phyloP scores from a whole-genome alignment of 2,329 filamentous ascomycete species.

The Grosmannia clavigera region DNA sequence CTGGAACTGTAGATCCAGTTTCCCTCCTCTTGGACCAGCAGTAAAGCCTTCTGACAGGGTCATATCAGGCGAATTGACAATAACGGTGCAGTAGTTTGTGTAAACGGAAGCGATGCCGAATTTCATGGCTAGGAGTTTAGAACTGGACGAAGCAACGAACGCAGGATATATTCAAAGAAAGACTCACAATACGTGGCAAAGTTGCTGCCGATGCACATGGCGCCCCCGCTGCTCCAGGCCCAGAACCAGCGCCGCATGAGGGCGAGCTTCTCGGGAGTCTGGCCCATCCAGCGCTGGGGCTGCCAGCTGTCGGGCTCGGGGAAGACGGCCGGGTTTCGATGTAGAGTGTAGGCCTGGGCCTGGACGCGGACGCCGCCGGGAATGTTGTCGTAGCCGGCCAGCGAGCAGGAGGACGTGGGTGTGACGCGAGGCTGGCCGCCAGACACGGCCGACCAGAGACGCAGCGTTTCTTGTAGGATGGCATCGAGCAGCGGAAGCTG shows the following conservation, averaged over 20 bases:
- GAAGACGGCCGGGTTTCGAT: not conserved
- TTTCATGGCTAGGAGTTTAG: not conserved
- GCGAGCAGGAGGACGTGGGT: not conserved
- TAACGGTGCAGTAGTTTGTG: not conserved
- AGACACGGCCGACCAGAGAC: not conserved
- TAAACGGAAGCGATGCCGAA: not conserved
- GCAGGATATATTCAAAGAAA: no score
- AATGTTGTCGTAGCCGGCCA: slow-evolving; percentile 1
- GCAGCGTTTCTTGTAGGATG: slow-evolving; percentile 3
- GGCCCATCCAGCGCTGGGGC: slow-evolving; percentile 2
- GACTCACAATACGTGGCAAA: slow-evolving; percentile 1
- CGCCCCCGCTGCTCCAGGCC: slow-evolving; percentile 1
- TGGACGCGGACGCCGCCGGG: not conserved
- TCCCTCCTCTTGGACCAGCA: not conserved
- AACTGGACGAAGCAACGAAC: not conserved
- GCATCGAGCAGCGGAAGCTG: slow-evolving; percentile 2
- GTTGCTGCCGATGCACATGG: slow-evolving; percentile 5
- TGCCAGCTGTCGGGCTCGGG: not conserved
- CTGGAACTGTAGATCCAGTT: not conserved
- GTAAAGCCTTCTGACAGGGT: not conserved
- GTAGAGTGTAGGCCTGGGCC: not conserved
- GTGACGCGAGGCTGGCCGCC: not conserved
- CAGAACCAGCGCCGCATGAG: slow-evolving; percentile 4
- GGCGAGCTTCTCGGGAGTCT: slow-evolving; percentile 1
- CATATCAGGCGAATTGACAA: not conserved